Base-by-base conservation (phyloP, 176 grass and related monocot genomes). In the Bonia amplexicaulis region DNA sequence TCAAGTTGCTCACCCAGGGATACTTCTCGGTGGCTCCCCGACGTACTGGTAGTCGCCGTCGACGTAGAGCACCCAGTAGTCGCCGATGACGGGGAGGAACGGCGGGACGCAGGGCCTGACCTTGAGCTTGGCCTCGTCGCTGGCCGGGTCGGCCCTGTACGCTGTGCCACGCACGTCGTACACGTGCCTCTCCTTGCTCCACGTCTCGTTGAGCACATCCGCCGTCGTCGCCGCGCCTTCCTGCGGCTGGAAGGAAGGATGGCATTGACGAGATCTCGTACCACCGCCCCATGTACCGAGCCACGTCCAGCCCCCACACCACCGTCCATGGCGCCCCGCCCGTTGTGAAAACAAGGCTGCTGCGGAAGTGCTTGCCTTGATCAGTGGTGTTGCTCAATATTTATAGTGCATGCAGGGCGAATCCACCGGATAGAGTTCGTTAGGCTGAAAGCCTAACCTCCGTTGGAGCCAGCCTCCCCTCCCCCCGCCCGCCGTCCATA, bases 161-260 rank as follows among this genome's bases (percentile, higher is more conserved):
- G 90, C 77, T 5, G 85, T 85, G 16, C 90, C 90, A 53, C 88
- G 81, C 26, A 91, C 88, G 60, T 6, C 88, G 60, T 6, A 62
- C 59, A 46, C 77, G 52, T 81, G 81, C 62, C 70, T 81, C 2
- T 76, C 76, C 1, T 62, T 27, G 29, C 70, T 85, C 85, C 90
- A 88, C 35, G 90, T 91, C 83, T 91, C 90, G 79, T 91, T 91
- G 11, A 91, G 64, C 49, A 91, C 85, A 40, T 66, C 53, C 37
- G 88, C 81, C 8, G 82, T 87, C 26, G 65, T 85, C 12, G 44
- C 52, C 17, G 17, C 6, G 52, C 52, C 52, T 17, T 57, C 22
- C 55, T n/a, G 57, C 57, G 9, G 57, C 57, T 25, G 9, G n/a
- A 60, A 60, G 57, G 4, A 10, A 60, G 57, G 57, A 25, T 3